Base-by-base conservation (phyloP, 192 early-diverging fungal species). In the Podila horticola region DNA sequence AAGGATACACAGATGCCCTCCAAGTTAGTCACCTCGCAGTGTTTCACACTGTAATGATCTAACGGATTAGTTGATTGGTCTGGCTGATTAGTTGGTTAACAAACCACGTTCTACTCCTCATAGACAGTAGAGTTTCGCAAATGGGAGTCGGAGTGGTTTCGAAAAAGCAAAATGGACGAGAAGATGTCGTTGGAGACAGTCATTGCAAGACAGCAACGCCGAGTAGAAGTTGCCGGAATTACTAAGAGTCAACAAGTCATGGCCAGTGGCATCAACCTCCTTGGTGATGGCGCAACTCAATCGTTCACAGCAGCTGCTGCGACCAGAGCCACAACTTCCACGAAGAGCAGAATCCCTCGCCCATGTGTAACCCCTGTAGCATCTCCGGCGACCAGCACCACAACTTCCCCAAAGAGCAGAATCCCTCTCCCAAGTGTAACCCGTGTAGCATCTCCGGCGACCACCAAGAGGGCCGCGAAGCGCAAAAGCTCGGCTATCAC, bases 401-500 rank as follows among this genome's bases (percentile, higher is more conserved):
- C n/a, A n/a, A n/a, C n/a, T n/a, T n/a, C n/a, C n/a, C n/a, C n/a
- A n/a, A 67, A 67, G 33, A 67, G 65, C 64, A 60, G 26, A 61
- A 66, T 49, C 51, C 55, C 64, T 38, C 20, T 45, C 33, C 55
- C 66, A 58, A 67, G 52, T 38, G 38, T 55, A 58, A 20, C 55
- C 55, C 66, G 3, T 34, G 33, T 66, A 38, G 41, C 58, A 67
- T 49, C 64, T 65, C 30, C 51, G 48, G 45, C 57, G 31, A 34
- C 52, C 58, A 64, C 36, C 36, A 74, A 74, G 30, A 65, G 58
- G 57, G 58, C 64, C 31, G 72, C 72, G 20, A 75, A 69, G 61
- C 62, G 67, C 62, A 75, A 59, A 64, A 69, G 69, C 38, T 64
- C 67, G 20, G 55, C 49, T 29, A 76, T 76, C 58, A 22, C 62